A percentile compares a stretch with the other conserved stretches of the same genome.
Conservation (phyloP, 83 land plant species). For the Thuja plicata region DNA sequence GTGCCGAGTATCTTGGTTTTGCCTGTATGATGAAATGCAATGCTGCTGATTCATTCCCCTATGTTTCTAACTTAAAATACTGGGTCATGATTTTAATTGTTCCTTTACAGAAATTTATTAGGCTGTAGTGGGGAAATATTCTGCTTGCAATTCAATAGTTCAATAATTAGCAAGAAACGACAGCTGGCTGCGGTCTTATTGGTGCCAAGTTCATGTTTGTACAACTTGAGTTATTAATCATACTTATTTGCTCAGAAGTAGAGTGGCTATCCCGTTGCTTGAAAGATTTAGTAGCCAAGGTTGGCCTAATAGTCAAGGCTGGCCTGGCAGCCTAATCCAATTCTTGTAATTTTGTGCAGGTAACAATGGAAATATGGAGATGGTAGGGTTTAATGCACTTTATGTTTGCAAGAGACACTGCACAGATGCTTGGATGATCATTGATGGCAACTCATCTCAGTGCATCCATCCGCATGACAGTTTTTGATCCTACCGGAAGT, state of each 20-base stretch:
- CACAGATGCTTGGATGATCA: too few species aligned
- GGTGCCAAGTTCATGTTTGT: neutral
- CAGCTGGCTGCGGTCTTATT: neutral
- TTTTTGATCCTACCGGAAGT: too few species aligned
- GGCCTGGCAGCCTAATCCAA: neutral
- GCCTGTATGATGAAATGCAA: constrained; percentile 1
- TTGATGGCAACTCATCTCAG: too few species aligned
- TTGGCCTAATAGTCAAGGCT: neutral
- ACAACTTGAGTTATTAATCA: neutral
- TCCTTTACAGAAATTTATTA: neutral
- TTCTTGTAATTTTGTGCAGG: neutral
- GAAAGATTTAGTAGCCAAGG: neutral
- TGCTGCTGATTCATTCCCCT: neutral
- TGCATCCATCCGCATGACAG: too few species aligned
- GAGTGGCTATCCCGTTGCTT: neutral
- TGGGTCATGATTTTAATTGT: neutral
- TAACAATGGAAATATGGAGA: too few species aligned
- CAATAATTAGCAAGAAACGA: neutral
- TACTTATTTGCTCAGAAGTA: neutral
- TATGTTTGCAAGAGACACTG: too few species aligned
- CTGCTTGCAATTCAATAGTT: neutral
- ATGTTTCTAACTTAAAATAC: neutral
- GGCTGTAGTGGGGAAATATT: neutral
- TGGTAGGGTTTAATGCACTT: too few species aligned
- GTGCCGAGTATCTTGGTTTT: constrained; percentile 1